These are phyloP conservation scores for Berkeleyomyces rouxiae DNA, from an alignment of 2,329 filamentous ascomycete genomes.

Conservation along the genomic window DNA sequence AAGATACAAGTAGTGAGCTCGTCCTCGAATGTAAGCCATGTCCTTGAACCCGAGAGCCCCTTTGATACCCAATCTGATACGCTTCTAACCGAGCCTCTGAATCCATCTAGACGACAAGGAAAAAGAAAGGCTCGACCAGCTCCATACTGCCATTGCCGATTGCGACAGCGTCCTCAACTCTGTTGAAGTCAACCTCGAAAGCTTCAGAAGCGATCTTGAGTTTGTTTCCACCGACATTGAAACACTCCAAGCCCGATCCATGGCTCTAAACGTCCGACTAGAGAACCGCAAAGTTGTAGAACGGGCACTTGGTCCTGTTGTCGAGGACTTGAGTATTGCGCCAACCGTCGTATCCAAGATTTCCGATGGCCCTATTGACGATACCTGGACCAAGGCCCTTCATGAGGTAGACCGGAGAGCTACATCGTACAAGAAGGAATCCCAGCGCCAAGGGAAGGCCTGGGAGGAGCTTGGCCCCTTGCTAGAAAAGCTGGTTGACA, in stretches of 20 bases:
- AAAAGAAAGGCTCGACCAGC: slow-evolving; percentile 69
- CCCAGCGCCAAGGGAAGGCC: slow-evolving; percentile 53
- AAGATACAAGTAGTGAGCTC: background rate
- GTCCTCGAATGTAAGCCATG: slow-evolving; percentile 7
- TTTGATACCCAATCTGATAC: background rate
- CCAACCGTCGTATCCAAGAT: slow-evolving; percentile 73
- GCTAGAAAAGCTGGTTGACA: slow-evolving; percentile 66
- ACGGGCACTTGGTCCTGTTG: slow-evolving; percentile 67
- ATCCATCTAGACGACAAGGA: slow-evolving; percentile 51
- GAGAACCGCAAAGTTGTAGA: slow-evolving; percentile 84
- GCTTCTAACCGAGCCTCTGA: background rate
- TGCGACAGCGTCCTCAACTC: slow-evolving; percentile 90
- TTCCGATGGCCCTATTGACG: slow-evolving; percentile 75
- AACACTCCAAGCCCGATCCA: slow-evolving; percentile 72
- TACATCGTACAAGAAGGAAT: slow-evolving; percentile 51
- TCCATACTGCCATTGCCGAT: slow-evolving; percentile 74
- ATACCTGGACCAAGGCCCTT: slow-evolving; percentile 69
- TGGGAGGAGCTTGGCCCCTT: slow-evolving; percentile 71
- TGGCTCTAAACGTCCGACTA: slow-evolving; percentile 64
- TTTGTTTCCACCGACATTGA: slow-evolving; percentile 91
- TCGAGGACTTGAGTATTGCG: slow-evolving; percentile 82
- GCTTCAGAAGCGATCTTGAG: slow-evolving; percentile 84
- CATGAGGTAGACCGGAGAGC: slow-evolving; percentile 70
- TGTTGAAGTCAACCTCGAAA: slow-evolving; percentile 80
- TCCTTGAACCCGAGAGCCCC: too few relatives aligned